Evolutionary conservation across 1,284 basidiomycete genomes (phyloP).

Genomic region (Heliocybe sulcata): DNA sequence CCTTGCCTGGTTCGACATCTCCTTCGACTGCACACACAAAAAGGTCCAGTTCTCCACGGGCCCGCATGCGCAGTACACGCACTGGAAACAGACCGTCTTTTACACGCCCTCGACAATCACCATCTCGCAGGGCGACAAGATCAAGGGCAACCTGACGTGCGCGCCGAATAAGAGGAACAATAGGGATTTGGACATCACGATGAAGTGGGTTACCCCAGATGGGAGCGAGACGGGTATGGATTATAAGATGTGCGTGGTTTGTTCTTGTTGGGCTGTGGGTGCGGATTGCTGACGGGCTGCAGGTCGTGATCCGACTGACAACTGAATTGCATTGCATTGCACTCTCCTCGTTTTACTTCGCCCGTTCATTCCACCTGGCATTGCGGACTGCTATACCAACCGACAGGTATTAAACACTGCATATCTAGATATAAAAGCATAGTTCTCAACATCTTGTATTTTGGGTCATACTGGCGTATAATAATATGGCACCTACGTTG

Average conservation of each 20-base stretch:
- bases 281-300: constrained; percentile 48
- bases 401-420: not conserved
- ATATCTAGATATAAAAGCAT: not conserved
- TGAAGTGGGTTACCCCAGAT: constrained; percentile 54
- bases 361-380: not conserved
- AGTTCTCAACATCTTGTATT: not conserved
- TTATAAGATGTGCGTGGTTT: constrained; percentile 73
- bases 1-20: constrained; percentile 98
- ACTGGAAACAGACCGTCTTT: constrained; percentile 97
- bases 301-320: constrained; percentile 46
- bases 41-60: constrained; percentile 94
- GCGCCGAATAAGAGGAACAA: constrained; percentile 88
- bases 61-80: constrained; percentile 94
- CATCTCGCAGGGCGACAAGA: constrained; percentile 59
- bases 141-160: constrained; percentile 69
- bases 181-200: constrained; percentile 86
- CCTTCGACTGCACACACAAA: constrained; percentile 95
- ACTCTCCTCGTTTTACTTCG: not conserved
- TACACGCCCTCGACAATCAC: constrained; percentile 81
- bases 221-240: constrained; percentile 36
- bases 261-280: constrained; percentile 27
- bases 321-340: not conserved
- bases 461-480: not conserved
- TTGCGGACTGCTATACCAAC: not conserved
- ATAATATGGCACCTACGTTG: not conserved